Conservation (phyloP, 2,329 filamentous ascomycete species). For the Pseudocercospora macadamiae region DNA sequence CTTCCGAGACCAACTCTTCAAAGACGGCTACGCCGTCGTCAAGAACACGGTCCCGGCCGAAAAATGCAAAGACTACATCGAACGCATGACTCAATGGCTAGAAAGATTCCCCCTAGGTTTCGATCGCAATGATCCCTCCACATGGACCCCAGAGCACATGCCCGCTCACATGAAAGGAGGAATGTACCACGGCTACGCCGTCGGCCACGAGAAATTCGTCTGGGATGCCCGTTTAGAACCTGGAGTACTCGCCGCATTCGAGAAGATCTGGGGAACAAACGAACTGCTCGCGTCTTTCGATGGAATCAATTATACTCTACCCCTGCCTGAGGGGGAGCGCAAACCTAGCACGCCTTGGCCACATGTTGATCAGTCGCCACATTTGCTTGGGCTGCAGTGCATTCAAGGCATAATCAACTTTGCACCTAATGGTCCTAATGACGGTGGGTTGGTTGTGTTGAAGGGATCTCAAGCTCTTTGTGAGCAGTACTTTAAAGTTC, state of each 20-base stretch:
- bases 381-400: conserved; percentile 16
- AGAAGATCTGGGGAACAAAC: conserved; percentile 25
- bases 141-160: conserved; percentile 17
- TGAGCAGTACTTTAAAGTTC: conserved; percentile 20
- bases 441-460: conserved; percentile 23
- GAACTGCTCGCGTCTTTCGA: conserved; percentile 28
- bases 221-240: conserved; percentile 27
- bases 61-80: conserved; percentile 17
- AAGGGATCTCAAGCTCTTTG: conserved; percentile 17
- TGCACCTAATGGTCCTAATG: conserved; percentile 24
- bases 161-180: conserved; percentile 24
- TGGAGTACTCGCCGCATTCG: conserved; percentile 24
- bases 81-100: conserved; percentile 23
- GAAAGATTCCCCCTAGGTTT: conserved; percentile 20
- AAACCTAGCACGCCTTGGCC: conserved; percentile 15
- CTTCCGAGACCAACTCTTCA: conserved; percentile 20
- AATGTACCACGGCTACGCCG: conserved; percentile 25
- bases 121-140: conserved; percentile 19
- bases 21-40: conserved; percentile 20
- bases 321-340: conserved; percentile 5
- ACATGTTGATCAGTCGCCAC: conserved; percentile 17
- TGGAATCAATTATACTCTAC: conserved; percentile 25
- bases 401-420: conserved; percentile 24
- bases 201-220: conserved; percentile 28
- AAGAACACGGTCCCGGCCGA: conserved; percentile 15